phyloP scores from a whole-genome alignment of 2,329 filamentous ascomycete genomes.

The Lachnellula arida region DNA sequence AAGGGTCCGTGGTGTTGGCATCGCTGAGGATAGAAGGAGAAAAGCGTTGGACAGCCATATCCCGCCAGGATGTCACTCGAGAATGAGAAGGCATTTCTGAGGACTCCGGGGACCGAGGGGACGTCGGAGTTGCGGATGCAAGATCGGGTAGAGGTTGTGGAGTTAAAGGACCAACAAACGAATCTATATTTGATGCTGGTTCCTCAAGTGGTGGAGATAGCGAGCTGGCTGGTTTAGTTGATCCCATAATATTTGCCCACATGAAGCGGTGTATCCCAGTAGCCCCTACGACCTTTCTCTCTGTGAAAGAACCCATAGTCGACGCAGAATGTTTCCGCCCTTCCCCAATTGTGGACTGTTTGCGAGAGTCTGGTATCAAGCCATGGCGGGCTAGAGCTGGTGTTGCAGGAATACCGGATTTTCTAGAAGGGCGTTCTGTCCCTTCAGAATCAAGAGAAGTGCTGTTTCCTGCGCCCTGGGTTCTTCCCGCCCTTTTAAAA shows the following conservation, averaged over 20 bases:
- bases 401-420: constrained; percentile 19
- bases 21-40: constrained; percentile 15
- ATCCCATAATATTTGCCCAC: constrained; percentile 24
- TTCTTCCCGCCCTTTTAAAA: constrained; percentile 20
- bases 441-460: constrained; percentile 9
- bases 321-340: constrained; percentile 16
- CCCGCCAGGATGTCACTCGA: constrained; percentile 18
- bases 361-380: constrained; percentile 22
- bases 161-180: constrained; percentile 17
- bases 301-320: constrained; percentile 13
- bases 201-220: constrained; percentile 16
- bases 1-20: constrained; percentile 9
- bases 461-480: constrained; percentile 6
- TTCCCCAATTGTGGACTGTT: constrained; percentile 6
- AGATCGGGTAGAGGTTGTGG: not conserved
- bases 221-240: constrained; percentile 6
- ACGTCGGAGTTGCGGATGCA: not conserved
- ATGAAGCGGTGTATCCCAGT: constrained; percentile 27
- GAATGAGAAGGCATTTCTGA: constrained; percentile 8
- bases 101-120: not conserved
- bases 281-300: not conserved
- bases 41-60: constrained; percentile 18
- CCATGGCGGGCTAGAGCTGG: constrained; percentile 26
- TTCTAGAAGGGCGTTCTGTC: constrained; percentile 3
- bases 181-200: constrained; percentile 18